Conservation (phyloP, 2,329 filamentous ascomycete genomes). For the Exserohilum rostratum region DNA sequence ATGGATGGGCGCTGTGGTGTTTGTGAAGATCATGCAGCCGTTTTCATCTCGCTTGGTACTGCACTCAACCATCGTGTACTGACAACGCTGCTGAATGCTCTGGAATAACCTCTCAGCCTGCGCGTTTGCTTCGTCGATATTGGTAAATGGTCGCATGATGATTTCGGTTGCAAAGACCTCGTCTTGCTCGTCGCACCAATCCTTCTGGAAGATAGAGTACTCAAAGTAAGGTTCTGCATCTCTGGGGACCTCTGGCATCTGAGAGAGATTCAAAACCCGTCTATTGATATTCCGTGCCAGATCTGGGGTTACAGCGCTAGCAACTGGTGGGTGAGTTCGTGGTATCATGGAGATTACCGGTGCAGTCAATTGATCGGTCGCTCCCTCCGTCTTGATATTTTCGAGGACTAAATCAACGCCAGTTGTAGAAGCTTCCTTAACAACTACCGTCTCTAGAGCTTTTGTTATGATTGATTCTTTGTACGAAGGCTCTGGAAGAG, state of each 20-base stretch:
- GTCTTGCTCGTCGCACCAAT: slow-evolving; percentile 10
- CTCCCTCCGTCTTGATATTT: no score
- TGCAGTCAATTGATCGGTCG: background rate
- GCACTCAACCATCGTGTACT: slow-evolving; percentile 8
- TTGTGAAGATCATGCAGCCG: slow-evolving; percentile 14
- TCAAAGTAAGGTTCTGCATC: slow-evolving; percentile 32
- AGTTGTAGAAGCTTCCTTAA: no score
- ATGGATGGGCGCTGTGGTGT: slow-evolving; percentile 15
- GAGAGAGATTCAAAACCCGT: background rate
- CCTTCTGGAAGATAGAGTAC: slow-evolving; percentile 28
- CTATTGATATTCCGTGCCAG: background rate
- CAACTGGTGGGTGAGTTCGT: background rate
- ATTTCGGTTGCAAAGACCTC: slow-evolving; percentile 9
- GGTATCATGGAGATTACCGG: background rate
- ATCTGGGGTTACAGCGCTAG: background rate
- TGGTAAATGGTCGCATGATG: slow-evolving; percentile 12
- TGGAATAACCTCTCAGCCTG: slow-evolving; percentile 21
- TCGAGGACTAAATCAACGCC: no score
- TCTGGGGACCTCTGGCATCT: background rate
- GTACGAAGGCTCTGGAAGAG: no score
- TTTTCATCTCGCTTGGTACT: slow-evolving; percentile 15
- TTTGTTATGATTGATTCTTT: no score
- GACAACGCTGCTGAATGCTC: slow-evolving; percentile 2
- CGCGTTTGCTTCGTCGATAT: slow-evolving; percentile 23
- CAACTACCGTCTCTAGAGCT: no score